Evolutionary conservation across 768 basidiomycete species (phyloP), one percentile per base, ranked within the genome.

Genomic region (Hebeloma cylindrosporum): DNA sequence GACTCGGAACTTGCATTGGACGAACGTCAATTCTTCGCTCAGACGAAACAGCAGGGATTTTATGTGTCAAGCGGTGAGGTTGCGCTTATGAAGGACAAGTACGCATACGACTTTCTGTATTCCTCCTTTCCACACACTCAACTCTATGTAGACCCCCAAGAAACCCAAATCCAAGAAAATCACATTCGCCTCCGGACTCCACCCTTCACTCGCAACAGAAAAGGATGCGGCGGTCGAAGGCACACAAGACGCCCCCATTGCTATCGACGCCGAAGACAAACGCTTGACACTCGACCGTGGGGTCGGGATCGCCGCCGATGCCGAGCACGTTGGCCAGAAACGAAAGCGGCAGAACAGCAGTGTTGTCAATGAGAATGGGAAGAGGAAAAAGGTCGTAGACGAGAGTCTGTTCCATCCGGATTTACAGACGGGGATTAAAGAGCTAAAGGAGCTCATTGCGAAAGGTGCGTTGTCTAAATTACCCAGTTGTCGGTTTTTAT

Each of bases 1-100:
- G 96, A 99, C 67, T 91, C 92, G 1, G 95, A 98, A 60, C 72
- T 95, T 44, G 84, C 81, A 18, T 69, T 94, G 34, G 94, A 98
- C 69, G 83, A 94, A 60, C 84, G 95, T 4, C 93, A 87, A 2
- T 91, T 79, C 67, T 88, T 93, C 56, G 91, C 88, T 4, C 84
- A 91, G 63, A 95, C 94, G 4, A 91, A 88, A 64, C 91, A 94
- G 57, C 83, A 87, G 47, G 92, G 91, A 1, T 96, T 94, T 71
- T 95, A 93, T 59, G 93, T 97, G 7, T 88, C 86, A 5, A 79
- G 79, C 23, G 93, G 93, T 2, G 85, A 90, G 57, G 87, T 97
- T 10, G 91, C 91, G 3, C 63, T 97, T 9, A 71, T 92, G 57
- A 88, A 87, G 60, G 87, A 93, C 69, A 83, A 82, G 65, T 77